Base-by-base conservation (phyloP, 2,329 filamentous ascomycete species). In the Orbilia javanica region DNA sequence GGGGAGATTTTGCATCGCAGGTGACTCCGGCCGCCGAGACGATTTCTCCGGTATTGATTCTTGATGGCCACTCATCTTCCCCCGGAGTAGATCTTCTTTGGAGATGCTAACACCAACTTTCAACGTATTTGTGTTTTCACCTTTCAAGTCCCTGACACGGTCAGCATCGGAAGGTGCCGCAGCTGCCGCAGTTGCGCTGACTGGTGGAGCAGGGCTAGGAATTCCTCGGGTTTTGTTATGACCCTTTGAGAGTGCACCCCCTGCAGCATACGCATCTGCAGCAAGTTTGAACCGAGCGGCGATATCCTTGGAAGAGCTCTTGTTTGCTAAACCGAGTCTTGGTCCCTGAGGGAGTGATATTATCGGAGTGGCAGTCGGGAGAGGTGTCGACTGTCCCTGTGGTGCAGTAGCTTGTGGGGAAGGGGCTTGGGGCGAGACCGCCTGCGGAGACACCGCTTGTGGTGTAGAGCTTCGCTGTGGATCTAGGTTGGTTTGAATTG, bases 401-500 rank as follows among this genome's bases (percentile, higher is more conserved):
- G 63, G 36, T 4, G 46, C 62, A 20, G 66, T 34, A 13, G 66
- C 42, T 18, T 78, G 74, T 6, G 53, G 63, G n/a, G 64, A 67
- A 36, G 25, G 39, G 4, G 63, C 31, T 13, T 62, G 71, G 11
- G 69, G 52, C 1, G 50, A 53, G 34, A 20, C 13, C 25, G 55
- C 46, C 50, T 66, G 53, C 4, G 66, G 29, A 44, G 55, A 27
- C 13, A 57, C 25, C 15, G 36, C 63, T 53, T 62, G 80, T 63
- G 42, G 80, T 57, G 67, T 78, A 78, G 15, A 31, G 39, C 60
- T 31, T 31, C 48, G 36, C 34, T 68, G 71, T 42, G 22, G 75
- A 68, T 78, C 74, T 64, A 69, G 62, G 46, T 67, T 80, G 70
- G 57, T 80, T 72, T 36, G 72, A 39, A 69, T 70, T 25, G 66